phyloP scores from a whole-genome alignment of 352 stramenopile genomes.

The Globisporangium barbulae region DNA sequence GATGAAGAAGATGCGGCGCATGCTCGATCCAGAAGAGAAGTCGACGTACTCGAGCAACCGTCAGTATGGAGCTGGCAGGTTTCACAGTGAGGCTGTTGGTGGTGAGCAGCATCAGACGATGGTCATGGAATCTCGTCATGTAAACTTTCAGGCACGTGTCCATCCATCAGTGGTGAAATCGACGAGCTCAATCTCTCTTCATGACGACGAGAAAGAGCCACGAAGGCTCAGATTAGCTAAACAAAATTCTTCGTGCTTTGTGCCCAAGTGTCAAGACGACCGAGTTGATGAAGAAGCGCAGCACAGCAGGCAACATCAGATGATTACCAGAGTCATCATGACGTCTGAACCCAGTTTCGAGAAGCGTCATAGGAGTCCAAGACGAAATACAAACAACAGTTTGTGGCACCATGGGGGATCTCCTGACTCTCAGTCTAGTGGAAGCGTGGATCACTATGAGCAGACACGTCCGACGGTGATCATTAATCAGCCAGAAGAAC shows the following conservation, averaged over 20 bases:
- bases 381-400: not conserved
- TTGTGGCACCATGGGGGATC: not conserved
- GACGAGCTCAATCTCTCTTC: no score
- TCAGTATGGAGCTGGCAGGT: not conserved
- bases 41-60: constrained; percentile 21
- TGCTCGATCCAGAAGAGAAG: constrained; percentile 31
- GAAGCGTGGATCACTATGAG: not conserved
- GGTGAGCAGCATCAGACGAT: not conserved
- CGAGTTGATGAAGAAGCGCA: not conserved
- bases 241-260: not conserved
- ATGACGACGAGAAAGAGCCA: not conserved
- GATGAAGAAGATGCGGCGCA: constrained; percentile 27
- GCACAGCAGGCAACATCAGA: not conserved
- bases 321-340: not conserved
- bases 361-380: not conserved
- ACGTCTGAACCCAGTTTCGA: not conserved
- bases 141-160: not conserved
- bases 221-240: not conserved
- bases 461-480: not conserved
- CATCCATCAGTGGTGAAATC: not conserved
- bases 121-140: not conserved
- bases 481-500: not conserved
- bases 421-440: no score
- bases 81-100: not conserved
- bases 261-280: not conserved